A percentile compares a stretch with the other conserved stretches of the same genome.
These are phyloP conservation scores for Saccharomycodes ludwigii DNA, from an alignment of 805 yeast species.

Conservation along the genomic window DNA sequence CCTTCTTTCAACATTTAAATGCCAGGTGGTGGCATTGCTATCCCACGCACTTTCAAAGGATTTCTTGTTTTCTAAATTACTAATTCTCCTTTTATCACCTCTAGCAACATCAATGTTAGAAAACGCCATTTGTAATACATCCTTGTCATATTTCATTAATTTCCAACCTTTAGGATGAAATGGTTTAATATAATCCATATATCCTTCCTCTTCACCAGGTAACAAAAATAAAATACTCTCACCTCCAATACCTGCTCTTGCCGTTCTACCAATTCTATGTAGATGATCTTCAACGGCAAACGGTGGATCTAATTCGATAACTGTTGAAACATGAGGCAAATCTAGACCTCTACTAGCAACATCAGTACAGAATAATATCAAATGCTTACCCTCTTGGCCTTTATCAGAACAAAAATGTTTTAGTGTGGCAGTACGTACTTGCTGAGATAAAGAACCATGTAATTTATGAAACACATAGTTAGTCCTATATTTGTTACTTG, in stretches of 20 bases:
- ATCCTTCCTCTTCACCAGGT: slow-evolving; percentile 85
- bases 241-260: slow-evolving; percentile 90
- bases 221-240: slow-evolving; percentile 63
- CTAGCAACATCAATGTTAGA: slow-evolving; percentile 18
- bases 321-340: slow-evolving; percentile 73
- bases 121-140: slow-evolving; percentile 26
- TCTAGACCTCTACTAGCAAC: slow-evolving; percentile 97
- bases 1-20: slow-evolving; percentile 81
- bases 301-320: slow-evolving; percentile 91
- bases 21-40: slow-evolving; percentile 93
- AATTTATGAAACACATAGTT: slow-evolving; percentile 49
- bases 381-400: slow-evolving; percentile 34
- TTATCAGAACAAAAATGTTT: slow-evolving; percentile 39
- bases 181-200: slow-evolving; percentile 47
- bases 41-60: slow-evolving; percentile 53
- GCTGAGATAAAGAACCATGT: slow-evolving; percentile 88
- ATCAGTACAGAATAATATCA: slow-evolving; percentile 85
- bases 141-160: slow-evolving; percentile 36
- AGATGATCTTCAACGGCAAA: slow-evolving; percentile 88
- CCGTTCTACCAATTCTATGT: slow-evolving; percentile 95
- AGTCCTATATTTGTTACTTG: slow-evolving; percentile 19
- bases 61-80: slow-evolving; percentile 17
- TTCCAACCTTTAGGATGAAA: slow-evolving; percentile 47
- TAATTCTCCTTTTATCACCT: slow-evolving; percentile 21
- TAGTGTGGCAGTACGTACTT: slow-evolving; percentile 66